A percentile compares a stretch with the other conserved stretches of the same genome.
These are phyloP conservation scores for Neoboletus subvelutipes DNA, from an alignment of 768 basidiomycete species.

Conservation along the genomic window DNA sequence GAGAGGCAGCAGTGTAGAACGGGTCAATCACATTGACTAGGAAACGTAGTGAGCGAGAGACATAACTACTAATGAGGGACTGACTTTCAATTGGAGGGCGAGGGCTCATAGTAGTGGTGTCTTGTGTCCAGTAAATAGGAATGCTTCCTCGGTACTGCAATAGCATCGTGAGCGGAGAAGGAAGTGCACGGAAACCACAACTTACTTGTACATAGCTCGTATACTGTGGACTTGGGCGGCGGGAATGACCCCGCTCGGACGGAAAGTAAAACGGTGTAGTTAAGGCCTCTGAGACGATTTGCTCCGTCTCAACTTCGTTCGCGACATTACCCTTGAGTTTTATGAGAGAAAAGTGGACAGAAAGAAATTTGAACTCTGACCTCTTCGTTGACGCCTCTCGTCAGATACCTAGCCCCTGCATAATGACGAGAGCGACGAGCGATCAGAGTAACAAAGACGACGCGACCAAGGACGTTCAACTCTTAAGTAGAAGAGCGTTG, in stretches of 20 bases:
- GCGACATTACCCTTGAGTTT: conserved; percentile 84
- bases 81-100: conserved; percentile 94
- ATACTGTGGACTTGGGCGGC: conserved; percentile 78
- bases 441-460: conserved; percentile 92
- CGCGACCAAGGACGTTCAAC: conserved; percentile 83
- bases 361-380: conserved; percentile 35
- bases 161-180: not conserved
- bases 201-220: conserved; percentile 91
- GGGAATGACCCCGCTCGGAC: conserved; percentile 34
- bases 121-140: conserved; percentile 96
- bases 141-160: conserved; percentile 90
- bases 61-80: conserved; percentile 25
- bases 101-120: conserved; percentile 84
- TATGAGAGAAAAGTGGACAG: not conserved
- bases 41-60: conserved; percentile 4
- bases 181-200: not conserved
- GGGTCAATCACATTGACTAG: conserved; percentile 92
- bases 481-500: conserved; percentile 55
- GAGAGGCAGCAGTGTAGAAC: conserved; percentile 89
- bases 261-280: conserved; percentile 90
- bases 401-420: conserved; percentile 92
- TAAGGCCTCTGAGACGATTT: conserved; percentile 88
- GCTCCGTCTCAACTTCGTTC: conserved; percentile 98
- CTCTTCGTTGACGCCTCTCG: conserved; percentile 92
- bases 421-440: conserved; percentile 92